phyloP scores from a whole-genome alignment of 2,329 filamentous ascomycete genomes.

The Sclerotinia minor region DNA sequence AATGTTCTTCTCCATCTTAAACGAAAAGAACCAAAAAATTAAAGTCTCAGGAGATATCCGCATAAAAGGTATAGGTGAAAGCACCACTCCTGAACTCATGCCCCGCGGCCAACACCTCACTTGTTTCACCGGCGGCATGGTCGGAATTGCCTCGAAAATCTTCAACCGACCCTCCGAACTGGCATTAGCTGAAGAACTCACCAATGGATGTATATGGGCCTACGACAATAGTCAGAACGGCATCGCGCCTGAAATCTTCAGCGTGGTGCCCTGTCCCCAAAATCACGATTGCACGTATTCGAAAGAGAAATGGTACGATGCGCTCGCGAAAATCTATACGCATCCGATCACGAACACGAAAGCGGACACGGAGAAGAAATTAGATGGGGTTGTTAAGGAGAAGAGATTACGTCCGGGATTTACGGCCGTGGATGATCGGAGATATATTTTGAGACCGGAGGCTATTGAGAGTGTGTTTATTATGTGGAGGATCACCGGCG shows the following conservation, averaged over 20 bases:
- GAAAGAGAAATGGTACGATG: constrained; percentile 54
- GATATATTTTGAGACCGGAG: constrained; percentile 50
- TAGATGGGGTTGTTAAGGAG: constrained; percentile 29
- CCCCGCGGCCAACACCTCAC: constrained; percentile 61
- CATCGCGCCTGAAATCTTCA: constrained; percentile 61
- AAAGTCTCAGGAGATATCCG: constrained; percentile 52
- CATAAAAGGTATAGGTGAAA: constrained; percentile 44
- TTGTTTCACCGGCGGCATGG: constrained; percentile 73
- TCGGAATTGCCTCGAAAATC: constrained; percentile 65
- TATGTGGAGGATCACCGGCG: constrained; percentile 46
- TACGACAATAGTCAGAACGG: constrained; percentile 59
- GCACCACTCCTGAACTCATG: constrained; percentile 45
- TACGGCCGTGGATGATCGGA: constrained; percentile 31
- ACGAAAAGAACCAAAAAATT: constrained; percentile 44
- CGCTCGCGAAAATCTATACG: constrained; percentile 24
- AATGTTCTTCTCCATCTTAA: constrained; percentile 49
- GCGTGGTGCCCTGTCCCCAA: constrained; percentile 42
- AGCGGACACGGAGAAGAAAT: constrained; percentile 24
- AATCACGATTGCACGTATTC: constrained; percentile 36
- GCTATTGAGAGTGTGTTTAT: constrained; percentile 69
- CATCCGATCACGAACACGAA: not conserved
- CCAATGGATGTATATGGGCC: constrained; percentile 63
- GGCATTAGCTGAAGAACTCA: constrained; percentile 56
- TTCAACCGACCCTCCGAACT: constrained; percentile 57
- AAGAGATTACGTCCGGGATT: constrained; percentile 34